Evolutionary conservation across 805 yeast species (phyloP).

Genomic region (Saccharomycopsis vini): DNA sequence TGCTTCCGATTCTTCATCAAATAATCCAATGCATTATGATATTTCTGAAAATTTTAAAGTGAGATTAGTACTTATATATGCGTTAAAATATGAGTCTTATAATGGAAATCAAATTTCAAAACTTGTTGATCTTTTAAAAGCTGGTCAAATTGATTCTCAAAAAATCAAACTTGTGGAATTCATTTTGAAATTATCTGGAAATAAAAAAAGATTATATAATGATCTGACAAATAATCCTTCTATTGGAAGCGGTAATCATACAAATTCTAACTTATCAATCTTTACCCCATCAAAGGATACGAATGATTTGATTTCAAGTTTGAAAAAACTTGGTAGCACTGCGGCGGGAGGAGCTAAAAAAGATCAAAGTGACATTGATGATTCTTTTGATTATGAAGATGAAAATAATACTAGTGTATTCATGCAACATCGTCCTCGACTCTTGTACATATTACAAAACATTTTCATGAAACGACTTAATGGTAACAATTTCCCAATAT

Average conservation of each 20-base stretch:
- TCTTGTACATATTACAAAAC: conserved; percentile 40
- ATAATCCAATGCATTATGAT: conserved; percentile 25
- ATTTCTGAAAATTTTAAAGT: conserved; percentile 51
- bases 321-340: conserved; percentile 9
- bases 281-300: conserved; percentile 13
- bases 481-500: conserved; percentile 34
- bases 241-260: conserved; percentile 6
- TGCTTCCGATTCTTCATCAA: conserved; percentile 23
- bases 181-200: conserved; percentile 38
- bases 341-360: conserved; percentile 13
- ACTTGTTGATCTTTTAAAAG: conserved; percentile 32
- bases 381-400: conserved; percentile 20
- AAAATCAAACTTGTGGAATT: conserved; percentile 37
- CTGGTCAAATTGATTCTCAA: conserved; percentile 27
- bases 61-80: conserved; percentile 65
- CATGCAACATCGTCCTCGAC: conserved; percentile 84
- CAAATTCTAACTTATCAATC: conserved; percentile 8
- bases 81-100: conserved; percentile 55
- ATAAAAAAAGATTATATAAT: conserved; percentile 32
- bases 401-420: conserved; percentile 57
- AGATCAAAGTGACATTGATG: conserved; percentile 18
- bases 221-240: conserved; percentile 19
- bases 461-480: conserved; percentile 35
- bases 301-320: conserved; percentile 11
- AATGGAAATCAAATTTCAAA: conserved; percentile 34